phyloP scores from a whole-genome alignment of 2,329 filamentous ascomycete genomes.

The Aspergillus thermomutatus region DNA sequence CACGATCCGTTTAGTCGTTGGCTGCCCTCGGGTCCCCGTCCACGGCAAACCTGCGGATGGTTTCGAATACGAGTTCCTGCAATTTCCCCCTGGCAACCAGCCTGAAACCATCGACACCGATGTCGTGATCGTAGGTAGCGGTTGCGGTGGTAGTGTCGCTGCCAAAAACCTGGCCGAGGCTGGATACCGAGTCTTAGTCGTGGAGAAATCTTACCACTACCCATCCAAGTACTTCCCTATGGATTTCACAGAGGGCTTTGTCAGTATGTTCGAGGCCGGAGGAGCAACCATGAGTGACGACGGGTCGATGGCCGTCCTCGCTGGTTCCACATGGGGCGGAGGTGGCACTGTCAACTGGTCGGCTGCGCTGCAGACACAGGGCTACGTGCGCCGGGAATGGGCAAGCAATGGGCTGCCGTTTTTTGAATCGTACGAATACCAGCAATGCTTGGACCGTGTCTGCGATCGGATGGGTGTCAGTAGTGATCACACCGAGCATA shows the following conservation, averaged over 20 bases:
- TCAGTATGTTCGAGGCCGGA: constrained; percentile 67
- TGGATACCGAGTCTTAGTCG: constrained; percentile 71
- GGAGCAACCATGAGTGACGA: constrained; percentile 58
- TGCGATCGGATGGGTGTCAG: constrained; percentile 75
- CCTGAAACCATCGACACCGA: constrained; percentile 69
- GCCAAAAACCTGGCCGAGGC: constrained; percentile 79
- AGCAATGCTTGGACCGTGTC: constrained; percentile 75
- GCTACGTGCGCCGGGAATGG: constrained; percentile 78
- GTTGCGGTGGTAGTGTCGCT: constrained; percentile 77
- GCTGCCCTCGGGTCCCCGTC: constrained; percentile 53
- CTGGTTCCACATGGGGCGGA: constrained; percentile 76
- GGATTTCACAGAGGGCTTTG: constrained; percentile 57
- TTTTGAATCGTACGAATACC: constrained; percentile 70
- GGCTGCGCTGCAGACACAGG: constrained; percentile 65
- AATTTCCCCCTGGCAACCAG: constrained; percentile 51
- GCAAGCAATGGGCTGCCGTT: constrained; percentile 65
- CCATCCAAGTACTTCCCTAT: constrained; percentile 71
- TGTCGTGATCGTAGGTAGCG: constrained; percentile 80
- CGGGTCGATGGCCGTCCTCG: constrained; percentile 57
- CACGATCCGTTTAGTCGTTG: constrained; percentile 49
- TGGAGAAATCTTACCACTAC: constrained; percentile 80
- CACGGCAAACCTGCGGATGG: constrained; percentile 51
- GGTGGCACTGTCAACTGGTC: constrained; percentile 89
- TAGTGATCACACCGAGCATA: constrained; percentile 65
- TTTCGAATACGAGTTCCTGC: constrained; percentile 56